Conservation (phyloP, 129 eudicot species). For the Apium graveolens region DNA sequence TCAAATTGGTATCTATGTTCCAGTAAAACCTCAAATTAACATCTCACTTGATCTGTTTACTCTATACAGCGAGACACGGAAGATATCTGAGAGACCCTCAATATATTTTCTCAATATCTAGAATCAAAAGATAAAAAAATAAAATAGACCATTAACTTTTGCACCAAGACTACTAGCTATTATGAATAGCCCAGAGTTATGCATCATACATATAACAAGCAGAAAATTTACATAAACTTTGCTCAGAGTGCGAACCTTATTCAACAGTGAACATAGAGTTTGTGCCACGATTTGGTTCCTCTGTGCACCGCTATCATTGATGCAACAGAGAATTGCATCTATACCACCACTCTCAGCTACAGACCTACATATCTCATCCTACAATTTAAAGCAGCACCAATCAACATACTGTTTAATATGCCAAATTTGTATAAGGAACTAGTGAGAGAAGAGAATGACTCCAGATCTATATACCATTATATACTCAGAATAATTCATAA, state of each 20-base stretch:
- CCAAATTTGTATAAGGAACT: not conserved
- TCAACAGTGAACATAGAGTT: constrained; percentile 69
- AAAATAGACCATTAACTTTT: not conserved
- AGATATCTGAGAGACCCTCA: not conserved
- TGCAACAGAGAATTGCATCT: constrained; percentile 67
- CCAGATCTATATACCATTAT: not conserved
- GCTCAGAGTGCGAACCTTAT: constrained; percentile 44
- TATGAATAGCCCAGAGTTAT: not conserved
- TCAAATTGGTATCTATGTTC: too few species aligned
- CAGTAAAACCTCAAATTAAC: not conserved
- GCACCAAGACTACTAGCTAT: not conserved
- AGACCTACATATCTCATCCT: constrained; percentile 98
- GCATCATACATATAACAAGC: not conserved
- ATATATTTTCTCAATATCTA: not conserved
- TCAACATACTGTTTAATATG: not conserved
- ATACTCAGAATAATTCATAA: not conserved
- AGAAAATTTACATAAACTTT: not conserved
- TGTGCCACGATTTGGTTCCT: constrained; percentile 53
- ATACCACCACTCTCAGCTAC: constrained; percentile 80
- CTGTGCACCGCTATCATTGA: constrained; percentile 70
- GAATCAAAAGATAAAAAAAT: not conserved
- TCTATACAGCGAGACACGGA: not conserved
- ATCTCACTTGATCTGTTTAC: not conserved
- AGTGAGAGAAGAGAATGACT: not conserved
- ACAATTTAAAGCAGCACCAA: constrained; percentile 23